Percentiles rank a stretch among this genome's conserved stretches.
phyloP scores from a whole-genome alignment of 2,329 filamentous ascomycete species.

The Phyllosticta citribraziliensis region DNA sequence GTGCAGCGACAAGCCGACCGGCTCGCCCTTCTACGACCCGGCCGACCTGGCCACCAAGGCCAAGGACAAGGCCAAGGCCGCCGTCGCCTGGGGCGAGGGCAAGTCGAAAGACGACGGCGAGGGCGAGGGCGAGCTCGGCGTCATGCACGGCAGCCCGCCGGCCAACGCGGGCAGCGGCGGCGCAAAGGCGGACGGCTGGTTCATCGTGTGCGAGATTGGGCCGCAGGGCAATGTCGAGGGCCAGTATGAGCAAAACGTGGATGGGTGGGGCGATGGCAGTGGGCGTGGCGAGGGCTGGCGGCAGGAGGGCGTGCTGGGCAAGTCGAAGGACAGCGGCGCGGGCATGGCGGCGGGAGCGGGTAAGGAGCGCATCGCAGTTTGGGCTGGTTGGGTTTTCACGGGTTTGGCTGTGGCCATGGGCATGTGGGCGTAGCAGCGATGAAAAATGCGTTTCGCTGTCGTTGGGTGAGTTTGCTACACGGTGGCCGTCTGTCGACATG shows the following conservation, averaged over 20 bases:
- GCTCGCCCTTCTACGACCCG: background rate
- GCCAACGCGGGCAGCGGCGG: background rate
- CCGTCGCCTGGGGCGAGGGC: background rate
- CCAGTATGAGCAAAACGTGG: slow-evolving; percentile 25
- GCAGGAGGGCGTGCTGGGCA: background rate
- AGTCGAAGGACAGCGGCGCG: background rate
- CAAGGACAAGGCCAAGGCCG: background rate
- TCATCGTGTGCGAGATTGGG: slow-evolving; percentile 28
- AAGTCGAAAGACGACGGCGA: background rate
- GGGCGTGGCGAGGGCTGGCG: background rate
- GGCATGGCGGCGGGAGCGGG: background rate
- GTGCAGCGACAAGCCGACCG: background rate
- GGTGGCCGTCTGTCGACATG: too few relatives aligned
- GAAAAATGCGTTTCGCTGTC: too few relatives aligned
- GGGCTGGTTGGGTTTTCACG: background rate
- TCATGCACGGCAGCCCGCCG: background rate
- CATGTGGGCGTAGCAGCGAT: background rate
- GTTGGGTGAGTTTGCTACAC: too few relatives aligned
- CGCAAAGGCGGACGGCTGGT: slow-evolving; percentile 1
- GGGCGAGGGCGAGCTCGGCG: background rate
- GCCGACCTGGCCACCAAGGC: background rate
- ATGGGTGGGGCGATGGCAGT: slow-evolving; percentile 10
- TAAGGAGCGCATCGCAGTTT: background rate
- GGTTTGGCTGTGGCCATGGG: background rate
- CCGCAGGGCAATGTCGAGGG: slow-evolving; percentile 29